Base-by-base conservation (phyloP, 1,284 basidiomycete genomes). In the Pisolithus thermaeus region DNA sequence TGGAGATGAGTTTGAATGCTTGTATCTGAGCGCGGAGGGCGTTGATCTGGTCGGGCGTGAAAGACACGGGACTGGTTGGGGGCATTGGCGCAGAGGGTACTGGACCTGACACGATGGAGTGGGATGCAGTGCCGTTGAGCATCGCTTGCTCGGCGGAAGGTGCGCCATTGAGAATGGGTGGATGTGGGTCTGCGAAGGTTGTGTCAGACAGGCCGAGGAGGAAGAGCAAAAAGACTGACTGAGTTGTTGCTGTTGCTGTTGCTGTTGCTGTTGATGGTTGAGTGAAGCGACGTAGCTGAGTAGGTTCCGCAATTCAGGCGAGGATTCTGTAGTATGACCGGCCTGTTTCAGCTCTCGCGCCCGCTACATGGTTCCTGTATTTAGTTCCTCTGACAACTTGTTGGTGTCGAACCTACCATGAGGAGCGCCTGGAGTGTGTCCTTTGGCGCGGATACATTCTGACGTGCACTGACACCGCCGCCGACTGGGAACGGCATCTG, bases 11-110 rank as follows among this genome's bases (percentile, higher is more conserved):
- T 65, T 92, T 92, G 75, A 89, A 97, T 0, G 95, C 92, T 52
- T 87, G 80, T 43, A 98, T 92, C 66, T 99, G 96, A 0, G 88
- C 83, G 49, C 90, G 83, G 38, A 98, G 81, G 25, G 90, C 84
- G 41, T 79, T 80, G 50, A 97, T 87, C 65, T 97, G 95, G 50
- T 90, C 88, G 1, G 73, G 75, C 2, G 89, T 89, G 69, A 98
- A 92, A 4, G 86, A 84, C n/a, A 88, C 78, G 27, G 87, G 84
- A 0, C 82, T 82, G 43, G 79, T 65, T 50, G 61, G 39, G 59
- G 73, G 58, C 56, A 67, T 52, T 12, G 64, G 66, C 1, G 50
- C 52, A 23, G 56, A 2, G 35, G 61, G 66, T 1, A 68, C 64
- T 0, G 62, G 64, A 16, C 66, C 66, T 30, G 64, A 57, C 1